phyloP scores from a whole-genome alignment of 192 early-diverging fungal species.

The Irineochytrium annulatum region DNA sequence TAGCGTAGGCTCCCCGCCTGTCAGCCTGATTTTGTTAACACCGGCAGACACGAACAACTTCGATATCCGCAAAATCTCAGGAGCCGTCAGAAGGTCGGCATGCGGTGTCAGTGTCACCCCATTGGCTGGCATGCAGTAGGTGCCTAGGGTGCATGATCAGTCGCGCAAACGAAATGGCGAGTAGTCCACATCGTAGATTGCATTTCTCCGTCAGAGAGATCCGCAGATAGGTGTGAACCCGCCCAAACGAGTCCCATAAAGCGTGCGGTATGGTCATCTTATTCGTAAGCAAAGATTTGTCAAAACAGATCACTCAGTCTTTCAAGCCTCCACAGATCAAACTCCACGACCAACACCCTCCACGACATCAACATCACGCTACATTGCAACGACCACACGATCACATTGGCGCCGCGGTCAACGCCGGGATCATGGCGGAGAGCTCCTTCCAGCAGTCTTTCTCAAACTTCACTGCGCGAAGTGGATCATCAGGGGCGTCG shows the following conservation, averaged over 20 bases:
- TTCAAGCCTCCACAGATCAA: too few species aligned
- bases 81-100: constrained; percentile 66
- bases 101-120: constrained; percentile 62
- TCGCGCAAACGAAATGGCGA: background rate
- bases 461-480: too few species aligned
- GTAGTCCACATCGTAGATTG: constrained; percentile 65
- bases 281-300: too few species aligned
- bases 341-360: too few species aligned
- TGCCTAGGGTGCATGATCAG: constrained; percentile 44
- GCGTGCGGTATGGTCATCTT: background rate
- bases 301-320: too few species aligned
- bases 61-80: constrained; percentile 79
- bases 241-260: constrained; percentile 69
- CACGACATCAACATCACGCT: too few species aligned
- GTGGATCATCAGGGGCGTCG: too few species aligned
- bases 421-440: too few species aligned
- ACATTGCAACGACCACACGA: too few species aligned
- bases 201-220: constrained; percentile 93
- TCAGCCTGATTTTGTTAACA: constrained; percentile 90
- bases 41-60: constrained; percentile 82
- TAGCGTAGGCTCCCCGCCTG: constrained; percentile 95
- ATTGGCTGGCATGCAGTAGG: constrained; percentile 95
- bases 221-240: constrained; percentile 89
- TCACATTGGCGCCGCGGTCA: too few species aligned
- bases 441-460: too few species aligned